phyloP scores from a whole-genome alignment of 2,329 filamentous ascomycete genomes.

The Orbilia oligospora region DNA sequence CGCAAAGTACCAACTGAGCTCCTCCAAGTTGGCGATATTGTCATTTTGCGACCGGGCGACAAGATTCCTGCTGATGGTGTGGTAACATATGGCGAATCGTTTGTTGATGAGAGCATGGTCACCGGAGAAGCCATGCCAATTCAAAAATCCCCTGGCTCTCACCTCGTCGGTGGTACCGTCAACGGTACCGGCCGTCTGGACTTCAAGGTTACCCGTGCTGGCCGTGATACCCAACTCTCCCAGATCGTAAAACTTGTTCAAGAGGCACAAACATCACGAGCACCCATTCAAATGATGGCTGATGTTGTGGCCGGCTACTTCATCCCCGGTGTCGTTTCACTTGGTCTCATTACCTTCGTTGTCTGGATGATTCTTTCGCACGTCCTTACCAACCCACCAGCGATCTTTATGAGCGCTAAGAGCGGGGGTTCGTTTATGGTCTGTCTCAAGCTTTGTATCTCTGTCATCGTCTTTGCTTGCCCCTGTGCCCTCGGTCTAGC shows the following conservation, averaged over 20 bases:
- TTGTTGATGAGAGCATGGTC: conserved; percentile 98
- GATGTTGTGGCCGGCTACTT: conserved; percentile 95
- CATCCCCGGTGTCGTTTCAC: conserved; percentile 86
- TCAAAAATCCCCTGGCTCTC: conserved; percentile 83
- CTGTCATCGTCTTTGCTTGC: conserved; percentile 97
- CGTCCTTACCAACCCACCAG: conserved; percentile 83
- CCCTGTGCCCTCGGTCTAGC: conserved; percentile 96
- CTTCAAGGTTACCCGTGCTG: conserved; percentile 91
- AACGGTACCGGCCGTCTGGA: conserved; percentile 93
- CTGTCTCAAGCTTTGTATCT: conserved; percentile 96
- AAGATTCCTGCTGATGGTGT: conserved; percentile 95
- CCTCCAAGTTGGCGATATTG: conserved; percentile 92
- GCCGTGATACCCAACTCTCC: conserved; percentile 94
- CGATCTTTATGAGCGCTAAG: conserved; percentile 83
- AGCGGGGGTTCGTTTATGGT: conserved; percentile 96
- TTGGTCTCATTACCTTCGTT: conserved; percentile 87
- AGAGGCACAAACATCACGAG: conserved; percentile 92
- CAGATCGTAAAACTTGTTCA: conserved; percentile 99
- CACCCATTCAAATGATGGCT: conserved; percentile 93
- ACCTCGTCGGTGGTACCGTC: conserved; percentile 92
- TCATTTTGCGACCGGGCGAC: conserved; percentile 92
- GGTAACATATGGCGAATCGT: conserved; percentile 89
- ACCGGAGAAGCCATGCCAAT: conserved; percentile 97
- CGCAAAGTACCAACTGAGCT: conserved; percentile 92
- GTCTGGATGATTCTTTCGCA: conserved; percentile 97